Evolutionary conservation across 495 filamentous ascomycete species (phyloP).

Genomic region (Patellaria atrata): DNA sequence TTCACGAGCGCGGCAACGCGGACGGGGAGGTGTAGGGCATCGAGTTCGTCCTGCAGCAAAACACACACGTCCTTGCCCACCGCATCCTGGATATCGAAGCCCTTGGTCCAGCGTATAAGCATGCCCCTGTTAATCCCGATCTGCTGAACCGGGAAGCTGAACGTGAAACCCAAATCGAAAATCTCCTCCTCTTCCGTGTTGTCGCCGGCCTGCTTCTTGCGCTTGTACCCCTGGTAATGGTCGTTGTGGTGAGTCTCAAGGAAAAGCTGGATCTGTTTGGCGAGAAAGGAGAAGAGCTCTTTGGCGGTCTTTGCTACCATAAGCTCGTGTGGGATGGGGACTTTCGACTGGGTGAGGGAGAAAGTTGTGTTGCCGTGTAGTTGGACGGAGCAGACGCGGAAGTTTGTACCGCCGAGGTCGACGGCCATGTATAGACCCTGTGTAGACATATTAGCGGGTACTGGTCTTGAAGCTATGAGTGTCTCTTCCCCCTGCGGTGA

Average conservation of each 20-base stretch:
- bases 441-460: no score
- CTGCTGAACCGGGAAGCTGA: constrained; percentile 93
- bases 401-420: constrained; percentile 93
- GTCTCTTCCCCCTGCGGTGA: no score
- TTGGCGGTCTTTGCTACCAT: constrained; percentile 80
- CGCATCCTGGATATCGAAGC: constrained; percentile 86
- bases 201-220: constrained; percentile 41
- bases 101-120: constrained; percentile 94
- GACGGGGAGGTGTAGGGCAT: constrained; percentile 73
- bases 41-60: constrained; percentile 81
- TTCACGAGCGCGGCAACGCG: constrained; percentile 91
- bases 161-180: constrained; percentile 91
- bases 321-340: constrained; percentile 73
- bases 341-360: constrained; percentile 79
- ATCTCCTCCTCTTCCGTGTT: constrained; percentile 50
- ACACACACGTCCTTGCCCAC: constrained; percentile 89
- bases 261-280: constrained; percentile 80
- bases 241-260: constrained; percentile 76
- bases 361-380: constrained; percentile 88
- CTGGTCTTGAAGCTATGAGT: no score
- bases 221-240: constrained; percentile 60
- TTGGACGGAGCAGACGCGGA: constrained; percentile 88
- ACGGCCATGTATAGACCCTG: constrained; percentile 93
- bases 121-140: constrained; percentile 84
- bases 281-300: constrained; percentile 86